Conservation (phyloP, 805 yeast species). For the Candida rishiriensis region DNA sequence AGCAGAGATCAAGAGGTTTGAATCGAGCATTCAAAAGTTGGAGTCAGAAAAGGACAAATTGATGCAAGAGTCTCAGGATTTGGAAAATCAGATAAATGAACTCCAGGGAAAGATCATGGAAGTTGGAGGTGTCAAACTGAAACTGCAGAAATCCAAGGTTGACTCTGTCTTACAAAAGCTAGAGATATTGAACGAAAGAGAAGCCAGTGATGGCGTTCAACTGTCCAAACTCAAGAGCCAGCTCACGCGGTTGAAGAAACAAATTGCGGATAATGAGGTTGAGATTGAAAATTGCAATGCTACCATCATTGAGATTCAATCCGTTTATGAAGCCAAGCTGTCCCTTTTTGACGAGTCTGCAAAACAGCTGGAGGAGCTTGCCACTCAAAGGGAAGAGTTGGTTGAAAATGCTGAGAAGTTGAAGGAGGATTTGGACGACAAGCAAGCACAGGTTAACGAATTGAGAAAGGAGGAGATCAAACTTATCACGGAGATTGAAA, state of each 20-base stretch:
- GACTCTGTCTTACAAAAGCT: constrained; percentile 67
- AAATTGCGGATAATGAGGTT: constrained; percentile 38
- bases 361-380: constrained; percentile 26
- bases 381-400: constrained; percentile 33
- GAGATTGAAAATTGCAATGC: constrained; percentile 38
- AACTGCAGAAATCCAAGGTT: constrained; percentile 76
- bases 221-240: constrained; percentile 63
- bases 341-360: constrained; percentile 31
- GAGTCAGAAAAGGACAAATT: constrained; percentile 33
- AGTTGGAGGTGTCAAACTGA: constrained; percentile 84
- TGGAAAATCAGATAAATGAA: constrained; percentile 50
- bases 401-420: constrained; percentile 37
- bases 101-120: constrained; percentile 79
- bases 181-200: constrained; percentile 52
- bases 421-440: constrained; percentile 37
- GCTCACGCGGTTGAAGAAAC: constrained; percentile 47
- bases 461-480: constrained; percentile 66
- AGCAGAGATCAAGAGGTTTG: constrained; percentile 25
- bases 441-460: constrained; percentile 44
- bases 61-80: constrained; percentile 48
- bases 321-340: constrained; percentile 23
- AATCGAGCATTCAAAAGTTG: constrained; percentile 8
- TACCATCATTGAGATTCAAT: constrained; percentile 33
- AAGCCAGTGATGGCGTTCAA: constrained; percentile 52
- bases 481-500: constrained; percentile 58